phyloP scores from a whole-genome alignment of 2,329 filamentous ascomycete species.

The Calonectria pseudoturangicola region DNA sequence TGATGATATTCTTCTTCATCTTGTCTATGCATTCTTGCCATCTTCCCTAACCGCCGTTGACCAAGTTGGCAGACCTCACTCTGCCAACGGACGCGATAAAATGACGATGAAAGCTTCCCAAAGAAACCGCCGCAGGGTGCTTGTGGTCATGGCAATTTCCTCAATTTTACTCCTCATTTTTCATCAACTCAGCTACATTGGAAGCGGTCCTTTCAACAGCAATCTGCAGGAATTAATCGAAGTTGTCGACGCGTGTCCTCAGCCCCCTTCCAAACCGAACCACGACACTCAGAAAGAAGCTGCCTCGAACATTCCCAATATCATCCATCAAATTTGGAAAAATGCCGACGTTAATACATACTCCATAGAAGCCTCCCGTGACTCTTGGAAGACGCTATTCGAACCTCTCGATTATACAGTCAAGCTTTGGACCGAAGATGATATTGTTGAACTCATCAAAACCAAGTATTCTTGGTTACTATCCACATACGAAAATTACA shows the following conservation, averaged over 20 bases:
- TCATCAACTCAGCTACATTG: conserved; percentile 4
- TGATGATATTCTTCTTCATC: neutral
- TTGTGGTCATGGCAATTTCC: neutral
- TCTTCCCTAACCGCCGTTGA: neutral
- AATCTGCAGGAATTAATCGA: neutral
- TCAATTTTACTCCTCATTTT: neutral
- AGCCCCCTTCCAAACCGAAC: neutral
- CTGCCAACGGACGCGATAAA: neutral
- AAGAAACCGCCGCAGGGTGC: conserved; percentile 1
- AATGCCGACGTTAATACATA: neutral
- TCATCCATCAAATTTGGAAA: conserved; percentile 15
- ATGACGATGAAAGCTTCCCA: neutral
- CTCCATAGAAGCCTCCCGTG: conserved; percentile 3
- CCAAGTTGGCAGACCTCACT: neutral
- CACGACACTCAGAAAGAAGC: neutral
- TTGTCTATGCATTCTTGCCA: neutral
- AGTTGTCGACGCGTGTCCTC: neutral
- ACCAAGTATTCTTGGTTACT: neutral
- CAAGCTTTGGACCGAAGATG: conserved; percentile 5
- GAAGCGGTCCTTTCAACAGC: neutral
- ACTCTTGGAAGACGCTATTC: neutral
- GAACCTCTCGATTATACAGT: conserved; percentile 1
- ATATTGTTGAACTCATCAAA: conserved; percentile 2
- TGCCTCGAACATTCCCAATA: neutral
- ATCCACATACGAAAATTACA: neutral